These are phyloP conservation scores for Jacaranda copaia DNA, from an alignment of 257 asterid genomes.

Conservation along the genomic window DNA sequence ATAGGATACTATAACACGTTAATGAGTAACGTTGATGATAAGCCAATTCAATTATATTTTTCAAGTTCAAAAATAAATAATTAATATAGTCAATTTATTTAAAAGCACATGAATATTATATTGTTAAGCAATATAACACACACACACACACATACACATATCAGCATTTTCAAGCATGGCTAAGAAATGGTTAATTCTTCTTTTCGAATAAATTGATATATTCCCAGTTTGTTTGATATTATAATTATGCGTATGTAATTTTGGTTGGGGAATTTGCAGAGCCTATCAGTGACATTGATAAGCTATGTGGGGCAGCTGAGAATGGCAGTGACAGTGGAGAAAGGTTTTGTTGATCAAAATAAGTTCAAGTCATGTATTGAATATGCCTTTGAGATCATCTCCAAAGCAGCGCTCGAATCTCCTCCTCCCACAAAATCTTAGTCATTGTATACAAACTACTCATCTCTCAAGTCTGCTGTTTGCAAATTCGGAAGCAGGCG, in stretches of 20 bases:
- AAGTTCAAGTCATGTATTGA: slow-evolving; percentile 62
- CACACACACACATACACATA: too few species aligned
- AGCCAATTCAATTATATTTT: too few species aligned
- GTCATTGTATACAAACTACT: background rate
- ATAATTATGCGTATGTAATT: background rate
- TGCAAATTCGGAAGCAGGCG: too few species aligned
- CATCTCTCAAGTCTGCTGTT: too few species aligned
- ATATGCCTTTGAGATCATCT: slow-evolving; percentile 54
- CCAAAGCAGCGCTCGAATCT: slow-evolving; percentile 48
- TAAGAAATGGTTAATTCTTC: background rate
- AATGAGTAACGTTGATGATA: too few species aligned
- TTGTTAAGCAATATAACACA: too few species aligned
- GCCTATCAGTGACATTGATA: slow-evolving; percentile 53
- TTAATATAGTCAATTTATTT: too few species aligned
- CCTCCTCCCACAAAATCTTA: slow-evolving; percentile 6
- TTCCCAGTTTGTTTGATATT: background rate
- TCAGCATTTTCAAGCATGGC: too few species aligned
- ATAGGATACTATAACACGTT: background rate
- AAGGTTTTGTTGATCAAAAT: slow-evolving; percentile 60
- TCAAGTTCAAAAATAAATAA: too few species aligned
- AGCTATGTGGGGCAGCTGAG: slow-evolving; percentile 65
- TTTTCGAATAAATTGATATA: background rate
- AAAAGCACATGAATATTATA: too few species aligned
- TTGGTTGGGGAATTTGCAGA: slow-evolving; percentile 46
- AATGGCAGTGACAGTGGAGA: slow-evolving; percentile 58